phyloP scores from a whole-genome alignment of 2,329 filamentous ascomycete species.

The Penicillium sp. region DNA sequence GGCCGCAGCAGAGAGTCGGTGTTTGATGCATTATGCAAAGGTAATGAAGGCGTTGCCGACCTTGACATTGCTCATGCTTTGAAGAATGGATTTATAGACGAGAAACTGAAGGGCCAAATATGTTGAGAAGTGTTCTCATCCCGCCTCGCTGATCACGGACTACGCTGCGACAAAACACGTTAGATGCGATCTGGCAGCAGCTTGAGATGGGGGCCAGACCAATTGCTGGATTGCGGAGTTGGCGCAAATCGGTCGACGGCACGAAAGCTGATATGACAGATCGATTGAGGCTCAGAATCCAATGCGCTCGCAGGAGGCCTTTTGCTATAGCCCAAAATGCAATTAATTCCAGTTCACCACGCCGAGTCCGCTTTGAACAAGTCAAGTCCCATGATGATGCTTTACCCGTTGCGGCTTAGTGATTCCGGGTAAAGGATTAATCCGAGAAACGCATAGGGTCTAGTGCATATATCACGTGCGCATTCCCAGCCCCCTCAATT shows the following conservation, averaged over 20 bases:
- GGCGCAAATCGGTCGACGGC: slow-evolving; percentile 6
- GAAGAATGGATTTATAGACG: slow-evolving; percentile 6
- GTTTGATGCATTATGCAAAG: slow-evolving; percentile 52
- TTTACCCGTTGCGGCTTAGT: slow-evolving; percentile 26
- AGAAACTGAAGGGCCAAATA: slow-evolving; percentile 15
- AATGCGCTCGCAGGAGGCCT: background rate
- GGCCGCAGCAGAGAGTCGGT: slow-evolving; percentile 29
- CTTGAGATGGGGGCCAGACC: slow-evolving; percentile 18
- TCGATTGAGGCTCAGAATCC: background rate
- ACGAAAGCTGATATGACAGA: background rate
- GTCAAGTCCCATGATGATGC: slow-evolving; percentile 29
- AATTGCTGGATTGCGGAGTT: slow-evolving; percentile 4
- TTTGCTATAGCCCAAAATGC: slow-evolving; percentile 1
- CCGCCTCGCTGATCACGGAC: slow-evolving; percentile 21
- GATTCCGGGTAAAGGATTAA: slow-evolving; percentile 11
- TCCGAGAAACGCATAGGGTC: slow-evolving; percentile 17
- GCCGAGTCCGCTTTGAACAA: slow-evolving; percentile 14
- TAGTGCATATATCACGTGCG: slow-evolving; percentile 26
- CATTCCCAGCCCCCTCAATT: slow-evolving; percentile 29
- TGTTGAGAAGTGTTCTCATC: slow-evolving; percentile 26
- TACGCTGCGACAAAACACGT: slow-evolving; percentile 20
- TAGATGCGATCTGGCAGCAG: slow-evolving; percentile 34
- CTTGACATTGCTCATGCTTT: slow-evolving; percentile 59
- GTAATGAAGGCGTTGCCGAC: slow-evolving; percentile 56
- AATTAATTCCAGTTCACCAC: slow-evolving; percentile 2